These are phyloP conservation scores for Epichloe sp. DNA, from an alignment of 2,329 filamentous ascomycete species.

Conservation along the genomic window DNA sequence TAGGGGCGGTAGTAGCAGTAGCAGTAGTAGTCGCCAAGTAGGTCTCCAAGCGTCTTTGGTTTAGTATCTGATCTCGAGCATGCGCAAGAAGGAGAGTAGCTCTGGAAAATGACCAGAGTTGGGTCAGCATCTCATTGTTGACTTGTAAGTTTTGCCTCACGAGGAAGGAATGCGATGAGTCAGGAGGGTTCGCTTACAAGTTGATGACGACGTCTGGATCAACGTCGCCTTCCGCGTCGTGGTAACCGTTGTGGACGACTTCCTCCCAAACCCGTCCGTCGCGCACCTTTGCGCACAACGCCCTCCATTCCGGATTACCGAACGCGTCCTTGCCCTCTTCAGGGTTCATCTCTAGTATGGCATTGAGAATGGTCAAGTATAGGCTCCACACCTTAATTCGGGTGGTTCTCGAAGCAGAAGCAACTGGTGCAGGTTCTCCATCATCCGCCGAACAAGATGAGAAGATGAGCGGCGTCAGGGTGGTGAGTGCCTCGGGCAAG, in stretches of 20 bases:
- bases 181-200: constrained; percentile 40
- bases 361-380: constrained; percentile 86
- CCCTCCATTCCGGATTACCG: constrained; percentile 73
- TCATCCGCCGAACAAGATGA: constrained; percentile 36
- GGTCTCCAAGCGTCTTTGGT: constrained; percentile 76
- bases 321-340: constrained; percentile 86
- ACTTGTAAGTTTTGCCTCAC: neutral
- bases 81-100: constrained; percentile 86
- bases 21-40: constrained; percentile 67
- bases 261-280: constrained; percentile 93
- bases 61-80: constrained; percentile 67
- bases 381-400: constrained; percentile 95
- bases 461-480: constrained; percentile 69
- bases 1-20: constrained; percentile 53
- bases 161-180: neutral
- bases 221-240: constrained; percentile 76
- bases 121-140: neutral
- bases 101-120: constrained; percentile 29
- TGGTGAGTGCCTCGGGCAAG: constrained; percentile 76
- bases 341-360: constrained; percentile 74
- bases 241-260: constrained; percentile 75
- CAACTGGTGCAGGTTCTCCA: constrained; percentile 57
- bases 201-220: constrained; percentile 92
- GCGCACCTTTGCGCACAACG: constrained; percentile 68
- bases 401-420: constrained; percentile 66